phyloP scores from a whole-genome alignment of 179 eudicot genomes.

The Amaranthus tricolor region DNA sequence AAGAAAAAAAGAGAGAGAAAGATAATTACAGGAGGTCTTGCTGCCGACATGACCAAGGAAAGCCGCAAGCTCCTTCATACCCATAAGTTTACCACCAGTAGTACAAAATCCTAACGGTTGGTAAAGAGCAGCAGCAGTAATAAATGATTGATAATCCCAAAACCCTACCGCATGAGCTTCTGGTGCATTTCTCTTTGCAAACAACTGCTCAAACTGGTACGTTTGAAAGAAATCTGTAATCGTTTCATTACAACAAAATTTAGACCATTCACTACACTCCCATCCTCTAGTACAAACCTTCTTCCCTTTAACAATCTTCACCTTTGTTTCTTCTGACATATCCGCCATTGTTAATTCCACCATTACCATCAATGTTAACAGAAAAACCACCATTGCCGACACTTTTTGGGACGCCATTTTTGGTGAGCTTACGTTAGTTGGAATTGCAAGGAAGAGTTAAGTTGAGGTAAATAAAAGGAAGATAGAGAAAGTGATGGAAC shows the following conservation, averaged over 20 bases:
- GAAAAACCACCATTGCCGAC: neutral
- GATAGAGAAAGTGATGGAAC: slow-evolving; percentile 16
- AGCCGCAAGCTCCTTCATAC: slow-evolving; percentile 70
- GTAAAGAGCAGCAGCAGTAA: slow-evolving; percentile 46
- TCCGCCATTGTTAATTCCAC: slow-evolving; percentile 26
- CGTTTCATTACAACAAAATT: slow-evolving; percentile 65
- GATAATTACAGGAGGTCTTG: slow-evolving; percentile 69
- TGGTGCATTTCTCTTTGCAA: slow-evolving; percentile 66
- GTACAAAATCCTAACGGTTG: slow-evolving; percentile 86
- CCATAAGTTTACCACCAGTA: slow-evolving; percentile 56
- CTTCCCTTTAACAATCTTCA: slow-evolving; percentile 55
- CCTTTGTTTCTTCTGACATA: slow-evolving; percentile 32
- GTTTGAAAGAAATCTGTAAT: slow-evolving; percentile 66
- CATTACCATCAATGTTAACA: neutral
- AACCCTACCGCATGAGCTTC: slow-evolving; percentile 79
- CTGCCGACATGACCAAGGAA: slow-evolving; percentile 81
- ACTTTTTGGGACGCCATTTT: slow-evolving; percentile 6
- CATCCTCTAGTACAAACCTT: slow-evolving; percentile 63
- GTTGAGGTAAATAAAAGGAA: neutral
- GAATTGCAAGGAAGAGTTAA: neutral
- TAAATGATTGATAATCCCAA: slow-evolving; percentile 76
- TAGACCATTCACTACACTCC: slow-evolving; percentile 63
- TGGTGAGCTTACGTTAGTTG: neutral
- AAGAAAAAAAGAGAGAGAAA: neutral
- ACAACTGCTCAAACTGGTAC: slow-evolving; percentile 77